A percentile compares a stretch with the other conserved stretches of the same genome.
These are phyloP conservation scores for Entonaema liquescens DNA, from an alignment of 495 filamentous ascomycete species.

Conservation along the genomic window DNA sequence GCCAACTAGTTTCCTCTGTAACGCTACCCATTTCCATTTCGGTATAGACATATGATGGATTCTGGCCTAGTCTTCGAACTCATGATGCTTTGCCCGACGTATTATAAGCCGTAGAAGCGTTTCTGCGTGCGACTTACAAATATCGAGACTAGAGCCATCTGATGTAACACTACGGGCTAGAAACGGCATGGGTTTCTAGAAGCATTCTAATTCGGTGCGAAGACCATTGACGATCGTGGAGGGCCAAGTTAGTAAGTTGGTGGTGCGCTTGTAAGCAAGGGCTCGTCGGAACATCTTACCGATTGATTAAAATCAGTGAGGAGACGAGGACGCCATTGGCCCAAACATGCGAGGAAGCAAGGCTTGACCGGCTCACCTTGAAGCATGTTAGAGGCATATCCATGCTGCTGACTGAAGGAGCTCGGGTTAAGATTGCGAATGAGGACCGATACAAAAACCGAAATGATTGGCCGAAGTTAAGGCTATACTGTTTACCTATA, in stretches of 20 bases:
- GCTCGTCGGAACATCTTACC: constrained; percentile 43
- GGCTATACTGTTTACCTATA: constrained; percentile 39
- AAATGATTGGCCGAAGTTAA: constrained; percentile 38
- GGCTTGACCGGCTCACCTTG: constrained; percentile 34
- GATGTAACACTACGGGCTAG: constrained; percentile 26
- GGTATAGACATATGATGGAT: constrained; percentile 19
- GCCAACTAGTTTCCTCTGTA: constrained; percentile 22
- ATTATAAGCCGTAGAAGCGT: constrained; percentile 33
- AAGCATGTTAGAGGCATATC: constrained; percentile 27
- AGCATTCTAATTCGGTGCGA: constrained; percentile 33
- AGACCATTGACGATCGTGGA: constrained; percentile 23
- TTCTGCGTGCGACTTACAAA: constrained; percentile 31
- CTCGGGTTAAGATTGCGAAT: constrained; percentile 42
- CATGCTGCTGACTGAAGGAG: constrained; percentile 42
- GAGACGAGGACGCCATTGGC: constrained; percentile 33
- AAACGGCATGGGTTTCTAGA: constrained; percentile 37
- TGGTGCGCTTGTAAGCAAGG: constrained; percentile 37
- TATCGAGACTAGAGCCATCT: constrained; percentile 15
- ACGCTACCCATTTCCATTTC: constrained; percentile 24
- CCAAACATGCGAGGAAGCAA: constrained; percentile 22
- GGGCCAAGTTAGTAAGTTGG: constrained; percentile 22
- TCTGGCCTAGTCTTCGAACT: constrained; percentile 25
- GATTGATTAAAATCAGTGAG: constrained; percentile 40
- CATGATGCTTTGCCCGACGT: constrained; percentile 23
- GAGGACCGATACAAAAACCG: constrained; percentile 35